Base-by-base conservation (phyloP, 352 stramenopile species). In the Pythium rhizo-oryzae region DNA sequence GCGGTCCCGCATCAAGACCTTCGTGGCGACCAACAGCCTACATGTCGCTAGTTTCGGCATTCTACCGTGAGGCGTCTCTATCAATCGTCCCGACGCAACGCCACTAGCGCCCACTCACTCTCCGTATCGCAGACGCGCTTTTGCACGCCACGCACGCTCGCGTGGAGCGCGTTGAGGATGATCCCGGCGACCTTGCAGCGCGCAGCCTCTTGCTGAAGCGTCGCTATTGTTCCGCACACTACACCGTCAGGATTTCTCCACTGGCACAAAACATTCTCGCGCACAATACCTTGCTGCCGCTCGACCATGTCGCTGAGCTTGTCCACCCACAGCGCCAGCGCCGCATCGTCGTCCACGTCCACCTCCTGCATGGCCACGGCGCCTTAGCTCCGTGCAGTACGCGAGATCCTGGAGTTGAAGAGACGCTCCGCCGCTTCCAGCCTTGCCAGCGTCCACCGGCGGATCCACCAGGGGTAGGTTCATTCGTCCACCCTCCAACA, bases 1-100 rank as follows among this genome's bases (percentile, higher is more conserved):
- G 11, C 81, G 80, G 33, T 92, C 80, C 19, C 84, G 80, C 82
- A 92, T 90, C 13, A 90, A 69, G n/a, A 87, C 69, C 61, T 84
- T 85, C 62, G 74, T 87, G 8, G 72, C 55, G 18, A 53, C 60
- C 12, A 92, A 58, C 37, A 92, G 72, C 47, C 57, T 47, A 21
- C 33, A 25, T 11, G 54, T 61, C 18, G 62, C 71, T 73, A n/a
- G 62, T 39, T 2, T 30, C 57, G 74, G 18, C 35, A 50, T 18
- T 15, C 15, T n/a, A n/a, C n/a, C n/a, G n/a, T n/a, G n/a, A n/a
- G n/a, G n/a, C 16, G 7, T 43, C 2, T 62, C 35, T 39, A 39
- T 9, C 25, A 3, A 13, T 46, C n/a, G n/a, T n/a, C n/a, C n/a
- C n/a, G n/a, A n/a, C n/a, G n/a, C n/a, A n/a, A n/a, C n/a, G n/a